phyloP scores from a whole-genome alignment of 2,329 filamentous ascomycete genomes.

The Colletotrichum tabaci region DNA sequence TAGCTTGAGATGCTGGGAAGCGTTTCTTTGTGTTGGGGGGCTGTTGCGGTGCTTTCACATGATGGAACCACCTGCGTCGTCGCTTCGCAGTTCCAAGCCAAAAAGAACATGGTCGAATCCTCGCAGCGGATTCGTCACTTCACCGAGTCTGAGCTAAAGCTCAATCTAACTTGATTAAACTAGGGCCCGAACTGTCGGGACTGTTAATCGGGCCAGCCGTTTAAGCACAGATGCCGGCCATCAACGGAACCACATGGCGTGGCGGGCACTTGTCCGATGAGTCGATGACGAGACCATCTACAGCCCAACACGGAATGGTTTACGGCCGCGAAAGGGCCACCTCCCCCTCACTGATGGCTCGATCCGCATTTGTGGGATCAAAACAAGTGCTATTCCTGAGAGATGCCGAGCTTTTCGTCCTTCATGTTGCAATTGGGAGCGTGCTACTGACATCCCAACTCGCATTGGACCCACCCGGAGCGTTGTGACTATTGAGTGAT shows the following conservation, averaged over 20 bases:
- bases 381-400: not conserved
- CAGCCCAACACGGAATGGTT: slow-evolving; percentile 4
- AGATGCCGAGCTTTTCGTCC: no score
- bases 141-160: slow-evolving; percentile 14
- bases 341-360: not conserved
- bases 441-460: not conserved
- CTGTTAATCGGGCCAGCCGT: slow-evolving; percentile 16
- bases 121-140: slow-evolving; percentile 10
- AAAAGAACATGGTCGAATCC: not conserved
- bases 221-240: slow-evolving; percentile 1
- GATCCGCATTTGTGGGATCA: not conserved
- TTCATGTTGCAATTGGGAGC: not conserved
- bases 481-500: no score
- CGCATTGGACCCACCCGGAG: not conserved
- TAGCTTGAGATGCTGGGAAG: not conserved
- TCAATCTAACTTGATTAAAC: not conserved
- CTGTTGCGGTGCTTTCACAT: slow-evolving; percentile 2
- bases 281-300: not conserved
- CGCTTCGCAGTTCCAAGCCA: not conserved
- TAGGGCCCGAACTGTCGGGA: slow-evolving; percentile 28
- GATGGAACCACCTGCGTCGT: not conserved
- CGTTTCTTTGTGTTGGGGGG: slow-evolving; percentile 4
- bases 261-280: not conserved
- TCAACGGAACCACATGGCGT: slow-evolving; percentile 23
- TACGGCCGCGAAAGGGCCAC: slow-evolving; percentile 20